phyloP scores from a whole-genome alignment of 768 basidiomycete species.

The Podaxis sp. region DNA sequence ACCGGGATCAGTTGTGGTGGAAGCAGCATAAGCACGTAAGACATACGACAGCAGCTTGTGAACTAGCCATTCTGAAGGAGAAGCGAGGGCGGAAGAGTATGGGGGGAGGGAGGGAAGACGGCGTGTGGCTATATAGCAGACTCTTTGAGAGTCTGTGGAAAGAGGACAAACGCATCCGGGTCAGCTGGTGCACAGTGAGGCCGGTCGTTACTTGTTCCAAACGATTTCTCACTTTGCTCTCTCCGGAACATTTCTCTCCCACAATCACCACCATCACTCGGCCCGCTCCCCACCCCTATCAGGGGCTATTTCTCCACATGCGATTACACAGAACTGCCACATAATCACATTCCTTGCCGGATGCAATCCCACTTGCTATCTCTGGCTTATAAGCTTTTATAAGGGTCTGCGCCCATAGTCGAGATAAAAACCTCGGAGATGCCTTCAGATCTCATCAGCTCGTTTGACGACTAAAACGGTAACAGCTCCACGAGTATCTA shows the following conservation, averaged over 20 bases:
- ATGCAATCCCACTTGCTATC: not conserved
- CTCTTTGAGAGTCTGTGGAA: conserved; percentile 9
- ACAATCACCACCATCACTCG: not conserved
- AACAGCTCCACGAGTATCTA: not conserved
- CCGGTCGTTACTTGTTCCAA: not conserved
- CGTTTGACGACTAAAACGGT: not conserved
- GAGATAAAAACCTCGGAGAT: no score
- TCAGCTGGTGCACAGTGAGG: conserved; percentile 4
- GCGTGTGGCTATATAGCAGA: conserved; percentile 7
- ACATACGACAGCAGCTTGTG: conserved; percentile 40
- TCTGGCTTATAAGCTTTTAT: not conserved
- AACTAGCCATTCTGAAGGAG: conserved; percentile 54
- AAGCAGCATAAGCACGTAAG: not conserved
- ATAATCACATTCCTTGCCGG: not conserved
- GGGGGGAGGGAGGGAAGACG: not conserved
- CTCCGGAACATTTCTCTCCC: conserved; percentile 5
- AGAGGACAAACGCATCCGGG: conserved; percentile 10
- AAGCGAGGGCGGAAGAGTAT: not conserved
- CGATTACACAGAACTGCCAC: not conserved
- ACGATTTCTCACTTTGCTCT: not conserved
- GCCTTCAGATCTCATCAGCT: not conserved
- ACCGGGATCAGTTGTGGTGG: not conserved
- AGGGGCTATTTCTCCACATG: conserved; percentile 1
- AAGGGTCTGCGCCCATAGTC: no score
- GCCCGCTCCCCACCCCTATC: not conserved